Evolutionary conservation across 1,139 yeast species (phyloP).

Genomic region (Scheffersomyces segobiensis): DNA sequence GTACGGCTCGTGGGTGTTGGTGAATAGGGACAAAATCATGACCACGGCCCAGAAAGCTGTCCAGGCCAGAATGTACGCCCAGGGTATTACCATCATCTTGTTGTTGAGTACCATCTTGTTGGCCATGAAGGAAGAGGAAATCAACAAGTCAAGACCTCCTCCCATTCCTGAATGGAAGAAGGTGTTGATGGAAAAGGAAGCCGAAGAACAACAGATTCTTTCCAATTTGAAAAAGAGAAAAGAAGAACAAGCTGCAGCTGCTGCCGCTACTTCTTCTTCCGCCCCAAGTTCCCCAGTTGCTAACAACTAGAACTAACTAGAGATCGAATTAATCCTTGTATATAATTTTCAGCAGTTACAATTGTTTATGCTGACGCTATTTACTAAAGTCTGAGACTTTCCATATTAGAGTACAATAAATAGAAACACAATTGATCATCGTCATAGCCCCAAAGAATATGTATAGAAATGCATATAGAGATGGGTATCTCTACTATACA

Average conservation of each 20-base stretch:
- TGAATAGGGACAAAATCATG: slow-evolving; percentile 76
- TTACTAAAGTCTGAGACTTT: neutral
- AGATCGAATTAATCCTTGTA: neutral
- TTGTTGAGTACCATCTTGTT: slow-evolving; percentile 65
- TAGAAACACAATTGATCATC: neutral
- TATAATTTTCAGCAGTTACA: slow-evolving; percentile 5
- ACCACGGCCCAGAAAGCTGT: slow-evolving; percentile 83
- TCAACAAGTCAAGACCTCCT: slow-evolving; percentile 33
- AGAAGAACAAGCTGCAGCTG: neutral
- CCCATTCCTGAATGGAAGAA: slow-evolving; percentile 45
- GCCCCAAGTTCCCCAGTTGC: neutral
- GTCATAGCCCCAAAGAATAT: no score
- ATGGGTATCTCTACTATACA: neutral
- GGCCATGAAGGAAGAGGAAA: slow-evolving; percentile 61
- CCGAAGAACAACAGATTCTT: slow-evolving; percentile 17
- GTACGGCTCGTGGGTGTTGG: slow-evolving; percentile 78
- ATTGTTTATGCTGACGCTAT: slow-evolving; percentile 4
- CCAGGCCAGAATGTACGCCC: slow-evolving; percentile 94
- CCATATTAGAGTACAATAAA: slow-evolving; percentile 1
- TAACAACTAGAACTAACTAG: slow-evolving; percentile 1
- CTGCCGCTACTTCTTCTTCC: neutral
- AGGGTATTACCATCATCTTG: slow-evolving; percentile 69
- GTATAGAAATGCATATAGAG: no score
- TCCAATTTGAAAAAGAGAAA: slow-evolving; percentile 1
- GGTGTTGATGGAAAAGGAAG: slow-evolving; percentile 24